Evolutionary conservation across 2,329 filamentous ascomycete species (phyloP).

Genomic region (Samsoniella hepiali): DNA sequence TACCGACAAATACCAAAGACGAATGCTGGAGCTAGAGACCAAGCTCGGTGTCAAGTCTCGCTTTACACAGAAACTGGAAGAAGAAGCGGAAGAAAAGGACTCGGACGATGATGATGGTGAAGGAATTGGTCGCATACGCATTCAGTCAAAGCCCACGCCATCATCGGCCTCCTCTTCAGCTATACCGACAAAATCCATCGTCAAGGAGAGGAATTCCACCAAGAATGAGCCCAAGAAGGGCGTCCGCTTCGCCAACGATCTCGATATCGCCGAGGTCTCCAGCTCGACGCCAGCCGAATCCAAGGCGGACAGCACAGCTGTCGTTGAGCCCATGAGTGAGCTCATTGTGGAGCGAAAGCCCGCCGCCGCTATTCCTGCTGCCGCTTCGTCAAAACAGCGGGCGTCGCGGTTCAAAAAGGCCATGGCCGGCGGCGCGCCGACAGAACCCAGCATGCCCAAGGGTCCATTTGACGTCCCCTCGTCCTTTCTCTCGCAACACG

Average conservation of each 20-base stretch:
- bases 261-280: constrained; percentile 62
- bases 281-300: constrained; percentile 19
- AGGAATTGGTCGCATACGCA: constrained; percentile 56
- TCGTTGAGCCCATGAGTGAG: constrained; percentile 50
- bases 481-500: constrained; percentile 34
- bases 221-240: constrained; percentile 54
- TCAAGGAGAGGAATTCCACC: constrained; percentile 30
- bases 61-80: constrained; percentile 51
- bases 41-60: constrained; percentile 61
- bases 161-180: constrained; percentile 22
- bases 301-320: constrained; percentile 28
- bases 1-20: constrained; percentile 69
- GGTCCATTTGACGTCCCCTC: constrained; percentile 44
- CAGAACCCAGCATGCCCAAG: constrained; percentile 29
- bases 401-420: constrained; percentile 53
- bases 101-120: constrained; percentile 42
- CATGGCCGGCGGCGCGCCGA: constrained; percentile 14
- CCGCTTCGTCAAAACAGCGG: constrained; percentile 31
- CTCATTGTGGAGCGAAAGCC: constrained; percentile 45
- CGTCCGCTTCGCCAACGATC: constrained; percentile 72
- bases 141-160: constrained; percentile 24
- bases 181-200: constrained; percentile 32
- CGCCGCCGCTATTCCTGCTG: constrained; percentile 22
- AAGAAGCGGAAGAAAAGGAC: constrained; percentile 41
- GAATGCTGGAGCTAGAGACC: constrained; percentile 84